Conservation (phyloP, 2,329 filamentous ascomycete genomes). For the Chalara sp. region DNA sequence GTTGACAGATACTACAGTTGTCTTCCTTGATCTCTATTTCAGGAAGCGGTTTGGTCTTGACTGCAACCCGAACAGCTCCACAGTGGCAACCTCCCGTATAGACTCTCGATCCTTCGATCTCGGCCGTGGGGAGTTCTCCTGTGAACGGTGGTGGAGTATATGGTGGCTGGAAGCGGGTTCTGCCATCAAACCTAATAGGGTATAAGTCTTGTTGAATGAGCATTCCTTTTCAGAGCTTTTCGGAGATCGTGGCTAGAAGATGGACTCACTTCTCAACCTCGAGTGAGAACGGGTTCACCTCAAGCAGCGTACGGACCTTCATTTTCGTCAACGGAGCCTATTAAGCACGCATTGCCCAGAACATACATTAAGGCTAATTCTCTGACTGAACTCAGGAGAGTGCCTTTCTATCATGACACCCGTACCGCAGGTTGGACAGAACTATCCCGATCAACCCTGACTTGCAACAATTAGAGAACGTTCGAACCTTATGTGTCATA, state of each 20-base stretch:
- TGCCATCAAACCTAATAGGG: neutral
- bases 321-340: neutral
- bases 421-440: slow-evolving; percentile 43
- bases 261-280: neutral
- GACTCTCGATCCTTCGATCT: neutral
- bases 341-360: neutral
- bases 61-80: neutral
- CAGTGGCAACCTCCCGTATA: neutral
- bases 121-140: neutral
- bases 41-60: neutral
- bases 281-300: neutral
- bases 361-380: slow-evolving; percentile 35
- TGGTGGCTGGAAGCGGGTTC: neutral
- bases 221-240: neutral
- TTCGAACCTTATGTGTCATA: slow-evolving; percentile 33
- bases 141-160: neutral
- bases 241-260: neutral
- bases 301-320: neutral
- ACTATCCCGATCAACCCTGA: slow-evolving; percentile 27
- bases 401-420: slow-evolving; percentile 28
- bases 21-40: neutral
- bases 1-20: neutral
- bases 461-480: neutral
- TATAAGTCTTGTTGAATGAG: neutral
- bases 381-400: slow-evolving; percentile 20